Base-by-base conservation (phyloP, 306 rosid species). In the Fragaria iinumae region DNA sequence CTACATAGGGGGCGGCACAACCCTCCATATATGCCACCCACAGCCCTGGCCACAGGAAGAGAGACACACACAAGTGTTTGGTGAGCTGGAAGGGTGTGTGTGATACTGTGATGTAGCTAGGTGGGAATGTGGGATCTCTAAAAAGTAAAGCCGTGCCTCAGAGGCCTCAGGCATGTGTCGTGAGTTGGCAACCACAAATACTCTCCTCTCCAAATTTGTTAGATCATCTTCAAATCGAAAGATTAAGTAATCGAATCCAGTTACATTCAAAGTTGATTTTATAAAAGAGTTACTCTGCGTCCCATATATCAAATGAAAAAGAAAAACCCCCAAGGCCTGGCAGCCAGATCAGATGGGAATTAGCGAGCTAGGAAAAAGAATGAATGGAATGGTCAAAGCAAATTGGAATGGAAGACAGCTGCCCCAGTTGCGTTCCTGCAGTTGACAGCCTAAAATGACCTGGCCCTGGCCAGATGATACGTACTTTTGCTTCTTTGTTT, bases 321-420 rank as follows among this genome's bases (percentile, higher is more conserved):
- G 52, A 14, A 14, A 48, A 50, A 36, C 0, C 56, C 56, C 20
- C 0, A 4, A 50, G n/a, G 56, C 8, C n/a, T 2, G 56, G 56
- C 8, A 32, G 34, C 34, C 34, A 32, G 34, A 32, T 32, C 56
- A 50, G 20, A 50, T 50, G 60, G 4, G 29, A 56, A 0, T 56
- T 50, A 0, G 23, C 4, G 3, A 32, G 34, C 34, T 32, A 32
- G 34, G 36, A 6, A 2, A 2, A 8, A 20, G 23, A n/a, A 20
- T 11, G 59, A 44, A 73, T 79, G 76, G 50, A 79, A 7, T 72
- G 80, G 79, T 83, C 81, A 76, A 73, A 67, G n/a, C 59, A 65
- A 80, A 81, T 77, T 74, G 87, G 83, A 71, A 84, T 81, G 87
- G 83, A 71, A 84, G 83, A 81, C 87, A 84, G 87, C 73, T 81